Evolutionary conservation across 257 asterid species (phyloP), one percentile per base, ranked within the genome.

Genomic region (Plantago elongata): DNA sequence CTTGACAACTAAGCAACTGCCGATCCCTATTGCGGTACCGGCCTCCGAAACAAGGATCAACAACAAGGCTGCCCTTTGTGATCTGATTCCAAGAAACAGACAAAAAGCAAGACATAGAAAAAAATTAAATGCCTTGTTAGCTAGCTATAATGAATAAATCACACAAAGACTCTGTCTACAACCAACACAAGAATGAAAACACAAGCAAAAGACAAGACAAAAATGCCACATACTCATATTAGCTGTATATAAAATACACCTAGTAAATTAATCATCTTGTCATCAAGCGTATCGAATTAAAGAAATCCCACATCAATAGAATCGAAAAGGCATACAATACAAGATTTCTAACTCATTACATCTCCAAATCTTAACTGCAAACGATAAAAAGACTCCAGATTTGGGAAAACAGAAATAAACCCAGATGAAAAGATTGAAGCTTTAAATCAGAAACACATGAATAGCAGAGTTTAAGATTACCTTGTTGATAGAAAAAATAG

Each of bases 161-260:
- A 62, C 38, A 38, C 42, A 45, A 51, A 56, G 70, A n/a, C 73
- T 22, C 62, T 5, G 68, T 22, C 61, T 46, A 55, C 74, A 46
- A 18, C 63, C 27, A 11, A 22, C 37, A 56, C 51, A 60, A 30
- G 30, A 60, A 40, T 30, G 51, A n/a, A 14, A 38, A 42, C 47
- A 56, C 54, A 45, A 38, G 58, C 51, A 66, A 63, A 69, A 60
- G 34, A 51, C 13, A 44, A 14, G 5, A 54, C 5, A 40, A 60
- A 27, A 51, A 51, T 18, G 27, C 62, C 45, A 22, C 12, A 43
- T 46, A 44, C 44, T 40, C 34, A 47, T 54, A 55, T 9, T 22
- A 22, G 27, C 2, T 22, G 27, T 22, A 22, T 22, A n/a, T n/a
- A n/a, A 22, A 22, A 1, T 22, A 22, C 2, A 2, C 27, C 27